phyloP scores from a whole-genome alignment of 306 rosid genomes.

The Sicyos edulis region DNA sequence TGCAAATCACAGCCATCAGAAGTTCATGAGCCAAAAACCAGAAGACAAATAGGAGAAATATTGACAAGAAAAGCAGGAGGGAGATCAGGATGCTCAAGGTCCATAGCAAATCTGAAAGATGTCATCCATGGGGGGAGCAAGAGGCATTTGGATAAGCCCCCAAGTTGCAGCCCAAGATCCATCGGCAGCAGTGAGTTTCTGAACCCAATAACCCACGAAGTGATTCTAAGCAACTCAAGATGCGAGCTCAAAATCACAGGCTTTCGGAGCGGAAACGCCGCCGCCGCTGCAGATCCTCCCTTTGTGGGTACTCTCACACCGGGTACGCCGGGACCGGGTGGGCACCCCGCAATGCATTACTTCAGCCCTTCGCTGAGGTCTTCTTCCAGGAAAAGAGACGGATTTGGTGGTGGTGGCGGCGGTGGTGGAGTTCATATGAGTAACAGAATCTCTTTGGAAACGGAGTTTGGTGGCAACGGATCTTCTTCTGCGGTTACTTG shows the following conservation, averaged over 20 bases:
- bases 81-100: slow-evolving; percentile 83
- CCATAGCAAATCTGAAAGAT: slow-evolving; percentile 81
- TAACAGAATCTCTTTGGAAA: too few relatives aligned
- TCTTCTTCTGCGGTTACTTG: slow-evolving; percentile 46
- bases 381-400: slow-evolving; percentile 68
- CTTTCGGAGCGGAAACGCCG: slow-evolving; percentile 36
- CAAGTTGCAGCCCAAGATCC: slow-evolving; percentile 86
- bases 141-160: slow-evolving; percentile 67
- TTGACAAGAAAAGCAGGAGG: slow-evolving; percentile 55
- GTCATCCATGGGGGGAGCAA: slow-evolving; percentile 90
- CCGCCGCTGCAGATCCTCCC: slow-evolving; percentile 5
- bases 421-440: background rate
- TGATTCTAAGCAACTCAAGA: slow-evolving; percentile 69
- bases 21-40: slow-evolving; percentile 72
- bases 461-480: slow-evolving; percentile 25
- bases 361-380: slow-evolving; percentile 60
- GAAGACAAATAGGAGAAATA: slow-evolving; percentile 54
- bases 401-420: background rate
- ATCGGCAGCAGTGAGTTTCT: slow-evolving; percentile 83
- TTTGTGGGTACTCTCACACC: slow-evolving; percentile 73
- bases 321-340: slow-evolving; percentile 91
- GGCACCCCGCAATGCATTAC: slow-evolving; percentile 65
- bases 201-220: slow-evolving; percentile 82
- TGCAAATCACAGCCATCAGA: slow-evolving; percentile 82
- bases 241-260: slow-evolving; percentile 88